Evolutionary conservation across 2,329 filamentous ascomycete genomes (phyloP).

Genomic region (Penicillium hesseltinei): DNA sequence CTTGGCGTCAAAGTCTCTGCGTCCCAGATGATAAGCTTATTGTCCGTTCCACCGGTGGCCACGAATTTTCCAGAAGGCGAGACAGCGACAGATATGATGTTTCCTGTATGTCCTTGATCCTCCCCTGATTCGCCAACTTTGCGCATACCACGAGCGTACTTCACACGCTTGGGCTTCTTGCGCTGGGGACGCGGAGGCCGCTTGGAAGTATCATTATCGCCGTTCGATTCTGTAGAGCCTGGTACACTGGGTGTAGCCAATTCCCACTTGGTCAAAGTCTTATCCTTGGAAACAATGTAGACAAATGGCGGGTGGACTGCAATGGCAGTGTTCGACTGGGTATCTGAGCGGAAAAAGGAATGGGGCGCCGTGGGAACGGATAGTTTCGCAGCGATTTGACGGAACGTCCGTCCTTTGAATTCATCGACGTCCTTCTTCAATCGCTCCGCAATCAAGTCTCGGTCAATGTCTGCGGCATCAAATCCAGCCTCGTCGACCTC

Average conservation of each 20-base stretch:
- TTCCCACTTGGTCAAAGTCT: slow-evolving; percentile 84
- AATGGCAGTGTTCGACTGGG: slow-evolving; percentile 73
- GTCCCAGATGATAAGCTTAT: slow-evolving; percentile 83
- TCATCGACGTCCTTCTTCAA: slow-evolving; percentile 91
- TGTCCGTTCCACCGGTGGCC: slow-evolving; percentile 83
- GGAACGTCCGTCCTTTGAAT: slow-evolving; percentile 84
- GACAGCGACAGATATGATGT: slow-evolving; percentile 80
- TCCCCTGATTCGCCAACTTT: slow-evolving; percentile 41
- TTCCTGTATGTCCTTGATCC: slow-evolving; percentile 71
- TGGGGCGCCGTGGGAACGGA: slow-evolving; percentile 66
- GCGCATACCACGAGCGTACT: slow-evolving; percentile 50
- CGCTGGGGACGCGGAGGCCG: slow-evolving; percentile 51
- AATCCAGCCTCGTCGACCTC: slow-evolving; percentile 84
- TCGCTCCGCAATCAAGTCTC: slow-evolving; percentile 85
- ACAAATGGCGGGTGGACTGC: slow-evolving; percentile 75
- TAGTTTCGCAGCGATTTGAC: slow-evolving; percentile 71
- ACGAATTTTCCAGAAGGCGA: slow-evolving; percentile 88
- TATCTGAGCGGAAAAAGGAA: slow-evolving; percentile 75
- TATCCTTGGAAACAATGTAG: slow-evolving; percentile 87
- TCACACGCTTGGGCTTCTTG: slow-evolving; percentile 46
- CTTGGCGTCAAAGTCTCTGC: slow-evolving; percentile 73
- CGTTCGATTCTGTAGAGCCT: slow-evolving; percentile 51
- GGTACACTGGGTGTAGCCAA: slow-evolving; percentile 54
- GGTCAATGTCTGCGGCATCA: slow-evolving; percentile 89
- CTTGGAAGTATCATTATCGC: slow-evolving; percentile 62